Evolutionary conservation across 768 basidiomycete species (phyloP), one percentile per base, ranked within the genome.

Genomic region (Agrocybe chaxingu): DNA sequence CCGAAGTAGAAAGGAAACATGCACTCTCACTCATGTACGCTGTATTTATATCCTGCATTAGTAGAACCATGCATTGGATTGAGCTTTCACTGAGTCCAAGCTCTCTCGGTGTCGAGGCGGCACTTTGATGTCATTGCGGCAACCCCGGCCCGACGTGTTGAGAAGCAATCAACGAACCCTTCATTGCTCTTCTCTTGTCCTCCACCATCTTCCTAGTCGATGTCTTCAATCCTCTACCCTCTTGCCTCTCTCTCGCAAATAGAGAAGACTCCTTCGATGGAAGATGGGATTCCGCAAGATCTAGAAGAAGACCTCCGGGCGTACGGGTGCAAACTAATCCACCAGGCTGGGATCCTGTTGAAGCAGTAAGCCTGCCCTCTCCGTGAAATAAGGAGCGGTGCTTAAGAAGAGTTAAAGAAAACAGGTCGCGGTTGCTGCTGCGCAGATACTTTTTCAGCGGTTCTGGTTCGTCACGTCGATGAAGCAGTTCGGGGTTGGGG

Each of bases 401-500:
- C n/a, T 48, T n/a, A 45, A 18, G 18, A 33, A n/a, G 16, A 39
- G 54, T 42, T 54, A 55, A 66, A 91, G 89, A 69, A 97, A 98
- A 57, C 97, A 99, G 65, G 95, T 97, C 29, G 95, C 95, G 10
- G 89, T 98, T 47, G 93, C 97, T 5, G 92, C 95, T 1, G 97
- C 97, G 0, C 95, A 98, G 65, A 92, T 98, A 31, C 72, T 99
- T 1, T 96, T 95, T 65, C 97, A 99, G 55, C 77, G 96, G 32
- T 99, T 99, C 74, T 98, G 89, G 89, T 98, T 82, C 69, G 90
- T 96, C 12, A 86, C 87, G 3, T 96, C 93, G 7, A 84, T 99
- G 85, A 89, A 89, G 65, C 90, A 94, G 48, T 99, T 94, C 68
- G 87, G 94, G 18, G 86, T 98, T 51, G 89, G 86, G 58, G 95